Evolutionary conservation across 2,329 filamentous ascomycete species (phyloP).

Genomic region (Thermochaetoides dissita): DNA sequence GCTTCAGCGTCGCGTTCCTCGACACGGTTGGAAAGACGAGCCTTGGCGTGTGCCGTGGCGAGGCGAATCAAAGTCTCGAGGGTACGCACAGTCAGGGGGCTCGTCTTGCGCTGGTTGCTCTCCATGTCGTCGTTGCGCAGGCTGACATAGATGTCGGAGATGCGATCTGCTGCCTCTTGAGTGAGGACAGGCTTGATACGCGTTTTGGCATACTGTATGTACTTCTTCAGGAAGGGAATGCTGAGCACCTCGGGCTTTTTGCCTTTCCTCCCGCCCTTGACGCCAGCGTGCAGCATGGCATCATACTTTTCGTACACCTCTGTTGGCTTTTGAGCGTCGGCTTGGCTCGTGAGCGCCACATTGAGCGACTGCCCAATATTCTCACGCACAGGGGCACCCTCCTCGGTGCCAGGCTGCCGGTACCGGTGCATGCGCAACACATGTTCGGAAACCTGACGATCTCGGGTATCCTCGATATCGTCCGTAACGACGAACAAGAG

Average conservation of each 20-base stretch:
- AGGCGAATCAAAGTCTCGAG: slow-evolving; percentile 97
- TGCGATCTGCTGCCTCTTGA: slow-evolving; percentile 81
- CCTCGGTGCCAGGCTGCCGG: slow-evolving; percentile 80
- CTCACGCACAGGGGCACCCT: slow-evolving; percentile 87
- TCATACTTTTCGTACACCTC: slow-evolving; percentile 96
- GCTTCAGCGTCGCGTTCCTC: slow-evolving; percentile 79
- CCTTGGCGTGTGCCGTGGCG: slow-evolving; percentile 88
- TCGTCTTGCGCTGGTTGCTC: slow-evolving; percentile 83
- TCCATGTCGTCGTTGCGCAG: slow-evolving; percentile 93
- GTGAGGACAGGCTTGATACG: slow-evolving; percentile 81
- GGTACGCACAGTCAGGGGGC: slow-evolving; percentile 91
- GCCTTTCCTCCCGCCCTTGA: slow-evolving; percentile 61
- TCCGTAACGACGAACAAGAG: slow-evolving; percentile 94
- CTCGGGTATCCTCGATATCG: slow-evolving; percentile 87
- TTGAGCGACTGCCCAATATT: slow-evolving; percentile 71
- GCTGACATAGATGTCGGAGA: slow-evolving; percentile 79
- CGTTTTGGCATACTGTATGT: slow-evolving; percentile 94
- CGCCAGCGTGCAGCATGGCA: slow-evolving; percentile 85
- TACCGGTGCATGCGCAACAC: slow-evolving; percentile 96
- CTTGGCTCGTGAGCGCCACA: slow-evolving; percentile 69
- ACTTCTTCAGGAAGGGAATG: slow-evolving; percentile 98
- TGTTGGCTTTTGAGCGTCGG: slow-evolving; percentile 58
- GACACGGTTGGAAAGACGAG: slow-evolving; percentile 72
- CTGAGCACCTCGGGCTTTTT: slow-evolving; percentile 78
- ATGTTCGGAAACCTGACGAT: slow-evolving; percentile 87